Conservation (phyloP, 1,139 yeast species). For the Debaryomyces coudertii region DNA sequence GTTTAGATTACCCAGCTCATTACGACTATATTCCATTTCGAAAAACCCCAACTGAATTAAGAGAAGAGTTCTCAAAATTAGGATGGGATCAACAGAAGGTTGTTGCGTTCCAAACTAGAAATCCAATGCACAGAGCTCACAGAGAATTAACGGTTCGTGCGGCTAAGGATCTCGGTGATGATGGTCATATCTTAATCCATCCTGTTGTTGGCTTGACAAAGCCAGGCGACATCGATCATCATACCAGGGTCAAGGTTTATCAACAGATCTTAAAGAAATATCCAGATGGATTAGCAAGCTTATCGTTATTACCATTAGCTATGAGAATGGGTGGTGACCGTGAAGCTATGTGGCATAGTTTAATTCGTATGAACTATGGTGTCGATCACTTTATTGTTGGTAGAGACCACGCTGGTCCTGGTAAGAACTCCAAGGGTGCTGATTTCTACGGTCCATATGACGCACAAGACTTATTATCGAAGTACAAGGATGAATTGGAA, state of each 20-base stretch:
- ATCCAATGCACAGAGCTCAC: constrained; percentile 99
- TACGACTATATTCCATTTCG: constrained; percentile 88
- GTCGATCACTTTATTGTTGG: constrained; percentile 98
- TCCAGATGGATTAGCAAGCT: constrained; percentile 90
- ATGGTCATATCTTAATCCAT: constrained; percentile 78
- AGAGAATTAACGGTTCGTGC: constrained; percentile 95
- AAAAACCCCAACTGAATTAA: constrained; percentile 87
- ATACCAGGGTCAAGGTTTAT: constrained; percentile 94
- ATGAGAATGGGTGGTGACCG: constrained; percentile 99
- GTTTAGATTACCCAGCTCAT: constrained; percentile 82
- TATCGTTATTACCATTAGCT: constrained; percentile 88
- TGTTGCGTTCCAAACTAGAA: constrained; percentile 97
- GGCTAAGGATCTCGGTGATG: constrained; percentile 56
- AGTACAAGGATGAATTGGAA: constrained; percentile 73
- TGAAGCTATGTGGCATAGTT: constrained; percentile 98
- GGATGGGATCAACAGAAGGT: constrained; percentile 78
- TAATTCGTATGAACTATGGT: constrained; percentile 94
- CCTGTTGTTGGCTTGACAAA: constrained; percentile 97
- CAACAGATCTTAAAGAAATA: constrained; percentile 88
- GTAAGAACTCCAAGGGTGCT: constrained; percentile 87
- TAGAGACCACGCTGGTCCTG: constrained; percentile 98
- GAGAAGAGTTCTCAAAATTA: constrained; percentile 76
- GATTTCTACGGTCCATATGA: constrained; percentile 98
- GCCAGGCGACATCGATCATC: constrained; percentile 98
- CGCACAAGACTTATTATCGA: constrained; percentile 86